Base-by-base conservation (phyloP, 768 basidiomycete genomes). In the Cubamyces lactineus region DNA sequence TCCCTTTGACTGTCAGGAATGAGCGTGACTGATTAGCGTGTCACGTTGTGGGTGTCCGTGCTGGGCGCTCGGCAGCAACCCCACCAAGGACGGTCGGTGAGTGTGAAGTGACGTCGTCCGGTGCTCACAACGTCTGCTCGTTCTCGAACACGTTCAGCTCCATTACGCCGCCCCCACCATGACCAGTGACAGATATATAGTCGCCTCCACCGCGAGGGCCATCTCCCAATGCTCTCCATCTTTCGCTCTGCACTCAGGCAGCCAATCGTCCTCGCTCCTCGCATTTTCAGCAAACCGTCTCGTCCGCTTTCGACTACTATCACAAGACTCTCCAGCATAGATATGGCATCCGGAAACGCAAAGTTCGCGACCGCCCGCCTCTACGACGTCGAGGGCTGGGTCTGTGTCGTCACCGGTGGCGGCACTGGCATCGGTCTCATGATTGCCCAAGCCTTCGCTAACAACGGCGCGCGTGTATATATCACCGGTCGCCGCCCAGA, bases 401-500 rank as follows among this genome's bases (percentile, higher is more conserved):
- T 67, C 60, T 48, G 28, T 63, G 68, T 71, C 61, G 68, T 72
- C 64, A 71, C 71, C 42, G 73, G 71, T 26, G 69, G 71, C 55
- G 68, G 71, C 43, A 74, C 73, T 0, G 78, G 79, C n/a, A 74
- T 80, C 41, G 77, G 76, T n/a, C 72, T 77, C 24, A 76, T 80
- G 78, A 80, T 79, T 41, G 73, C 78, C 1, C 73, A 77, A 56
- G 74, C 73, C 2, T 75, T 79, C 50, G 78, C 79, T 11, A 74
- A 73, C 65, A 78, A 79, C 66, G 78, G 78, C 23, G 79, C 79
- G 4, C 69, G 69, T 13, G 78, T 79, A 8, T 80, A 80, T 68
- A 77, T 80, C 59, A 72, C 73, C 13, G 70, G 73, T 5, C 72
- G 78, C 7, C 73, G 78, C 42, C 62, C 61, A 42, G 73, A 77